Conservation (phyloP, 495 filamentous ascomycete genomes). For the Neurospora sp. region DNA sequence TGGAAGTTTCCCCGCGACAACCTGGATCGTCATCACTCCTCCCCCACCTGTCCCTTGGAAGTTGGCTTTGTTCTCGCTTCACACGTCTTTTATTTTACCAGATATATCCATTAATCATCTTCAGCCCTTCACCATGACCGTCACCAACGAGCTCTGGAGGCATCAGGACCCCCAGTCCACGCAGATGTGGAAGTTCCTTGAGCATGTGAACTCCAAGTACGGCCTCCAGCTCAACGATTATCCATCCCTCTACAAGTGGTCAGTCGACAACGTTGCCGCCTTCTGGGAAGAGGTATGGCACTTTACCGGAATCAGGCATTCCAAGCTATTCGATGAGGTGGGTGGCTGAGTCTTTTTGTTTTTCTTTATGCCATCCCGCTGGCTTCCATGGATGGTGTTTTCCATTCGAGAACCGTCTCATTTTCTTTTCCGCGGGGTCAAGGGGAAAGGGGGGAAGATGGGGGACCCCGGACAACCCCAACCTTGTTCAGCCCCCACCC, state of each 20-base stretch:
- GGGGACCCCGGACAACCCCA: neutral
- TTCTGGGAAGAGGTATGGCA: constrained; percentile 88
- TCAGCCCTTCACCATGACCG: constrained; percentile 16
- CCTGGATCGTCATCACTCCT: neutral
- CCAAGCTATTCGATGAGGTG: constrained; percentile 52
- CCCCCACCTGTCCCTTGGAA: neutral
- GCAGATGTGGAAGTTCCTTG: constrained; percentile 61
- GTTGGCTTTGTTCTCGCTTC: neutral
- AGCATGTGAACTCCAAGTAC: constrained; percentile 58
- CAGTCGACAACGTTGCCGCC: constrained; percentile 56
- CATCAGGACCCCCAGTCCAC: constrained; percentile 58
- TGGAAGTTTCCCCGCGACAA: neutral
- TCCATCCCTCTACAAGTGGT: constrained; percentile 71
- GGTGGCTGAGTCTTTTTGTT: constrained; percentile 8
- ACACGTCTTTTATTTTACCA: neutral
- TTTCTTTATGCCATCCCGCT: neutral
- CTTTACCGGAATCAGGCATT: constrained; percentile 62
- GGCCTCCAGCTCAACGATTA: constrained; percentile 52
- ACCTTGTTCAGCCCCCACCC: neutral
- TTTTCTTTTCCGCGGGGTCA: neutral
- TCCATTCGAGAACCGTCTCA: neutral
- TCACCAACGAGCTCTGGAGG: constrained; percentile 52
- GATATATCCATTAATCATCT: neutral
- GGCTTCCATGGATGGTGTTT: neutral
- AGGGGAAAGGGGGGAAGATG: neutral